Evolutionary conservation across 2,329 filamentous ascomycete species (phyloP).

Genomic region (Aspergillus cejpii): DNA sequence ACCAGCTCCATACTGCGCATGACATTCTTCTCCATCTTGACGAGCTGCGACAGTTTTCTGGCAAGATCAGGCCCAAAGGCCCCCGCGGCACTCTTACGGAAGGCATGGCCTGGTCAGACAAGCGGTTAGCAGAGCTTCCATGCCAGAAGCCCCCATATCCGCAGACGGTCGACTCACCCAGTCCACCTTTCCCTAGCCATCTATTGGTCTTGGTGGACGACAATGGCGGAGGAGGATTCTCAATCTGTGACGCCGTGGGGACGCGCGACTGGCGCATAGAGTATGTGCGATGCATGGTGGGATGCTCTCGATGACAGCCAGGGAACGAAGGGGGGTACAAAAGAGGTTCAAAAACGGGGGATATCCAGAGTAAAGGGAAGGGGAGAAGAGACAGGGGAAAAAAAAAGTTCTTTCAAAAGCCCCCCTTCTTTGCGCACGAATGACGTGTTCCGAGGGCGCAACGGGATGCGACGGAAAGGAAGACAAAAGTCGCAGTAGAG

Average conservation of each 20-base stretch:
- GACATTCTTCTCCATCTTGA: constrained; percentile 99
- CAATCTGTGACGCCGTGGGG: constrained; percentile 81
- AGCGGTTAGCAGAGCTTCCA: constrained; percentile 13
- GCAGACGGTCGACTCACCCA: constrained; percentile 58
- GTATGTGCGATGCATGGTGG: constrained; percentile 90
- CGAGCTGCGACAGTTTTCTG: constrained; percentile 94
- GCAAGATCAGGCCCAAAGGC: constrained; percentile 72
- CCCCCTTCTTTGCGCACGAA: constrained; percentile 25
- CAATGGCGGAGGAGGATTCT: constrained; percentile 88
- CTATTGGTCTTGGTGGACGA: constrained; percentile 87
- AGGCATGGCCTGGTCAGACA: constrained; percentile 53
- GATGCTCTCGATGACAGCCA: constrained; percentile 3
- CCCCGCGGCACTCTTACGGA: constrained; percentile 47
- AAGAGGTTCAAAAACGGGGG: constrained; percentile 1
- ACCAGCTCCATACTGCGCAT: constrained; percentile 98
- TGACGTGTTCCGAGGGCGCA: constrained; percentile 25
- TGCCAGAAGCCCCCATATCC: constrained; percentile 4
- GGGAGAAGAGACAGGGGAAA: constrained; percentile 6
- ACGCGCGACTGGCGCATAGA: constrained; percentile 97
- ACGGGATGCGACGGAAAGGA: constrained; percentile 26
- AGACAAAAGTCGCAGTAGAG: constrained; percentile 1
- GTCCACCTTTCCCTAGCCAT: constrained; percentile 76
- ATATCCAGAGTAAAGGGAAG: constrained; percentile 5
- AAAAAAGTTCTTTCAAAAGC: constrained; percentile 9
- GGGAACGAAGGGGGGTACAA: constrained; percentile 2